Evolutionary conservation across 176 grass and related monocot species (phyloP).

Genomic region (Dendrocalamus sinicus): DNA sequence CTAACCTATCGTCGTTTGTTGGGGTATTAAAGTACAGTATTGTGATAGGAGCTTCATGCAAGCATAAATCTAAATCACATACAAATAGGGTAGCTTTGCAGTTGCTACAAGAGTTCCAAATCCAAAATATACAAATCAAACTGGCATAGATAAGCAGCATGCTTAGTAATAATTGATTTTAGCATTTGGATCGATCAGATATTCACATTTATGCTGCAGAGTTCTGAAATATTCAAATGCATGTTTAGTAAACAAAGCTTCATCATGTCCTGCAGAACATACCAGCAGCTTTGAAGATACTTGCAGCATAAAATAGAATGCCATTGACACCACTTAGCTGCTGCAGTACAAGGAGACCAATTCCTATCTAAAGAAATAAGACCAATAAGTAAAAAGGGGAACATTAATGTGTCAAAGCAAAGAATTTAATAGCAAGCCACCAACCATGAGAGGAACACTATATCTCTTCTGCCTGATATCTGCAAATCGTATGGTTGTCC

Average conservation of each 20-base stretch:
- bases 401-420: slow-evolving; percentile 14
- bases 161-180: slow-evolving; percentile 17
- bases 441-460: slow-evolving; percentile 80
- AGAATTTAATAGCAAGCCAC: slow-evolving; percentile 26
- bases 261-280: slow-evolving; percentile 35
- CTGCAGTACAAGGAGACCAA: slow-evolving; percentile 84
- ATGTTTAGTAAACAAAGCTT: slow-evolving; percentile 18
- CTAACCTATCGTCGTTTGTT: slow-evolving; percentile 8
- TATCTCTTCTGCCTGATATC: slow-evolving; percentile 93
- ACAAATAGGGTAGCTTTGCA: slow-evolving; percentile 9
- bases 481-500: slow-evolving; percentile 78
- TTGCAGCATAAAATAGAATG: slow-evolving; percentile 86
- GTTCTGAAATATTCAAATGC: slow-evolving; percentile 12
- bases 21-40: not conserved
- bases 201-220: slow-evolving; percentile 13
- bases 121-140: not conserved
- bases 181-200: not conserved
- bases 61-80: slow-evolving; percentile 32
- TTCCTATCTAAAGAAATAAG: slow-evolving; percentile 73
- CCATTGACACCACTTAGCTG: slow-evolving; percentile 90
- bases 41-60: not conserved
- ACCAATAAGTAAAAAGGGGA: slow-evolving; percentile 24
- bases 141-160: not conserved
- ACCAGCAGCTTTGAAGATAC: slow-evolving; percentile 95
- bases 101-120: not conserved